Evolutionary conservation across 106 monocot genomes (phyloP).

Genomic region (Hemerocallis citrina): DNA sequence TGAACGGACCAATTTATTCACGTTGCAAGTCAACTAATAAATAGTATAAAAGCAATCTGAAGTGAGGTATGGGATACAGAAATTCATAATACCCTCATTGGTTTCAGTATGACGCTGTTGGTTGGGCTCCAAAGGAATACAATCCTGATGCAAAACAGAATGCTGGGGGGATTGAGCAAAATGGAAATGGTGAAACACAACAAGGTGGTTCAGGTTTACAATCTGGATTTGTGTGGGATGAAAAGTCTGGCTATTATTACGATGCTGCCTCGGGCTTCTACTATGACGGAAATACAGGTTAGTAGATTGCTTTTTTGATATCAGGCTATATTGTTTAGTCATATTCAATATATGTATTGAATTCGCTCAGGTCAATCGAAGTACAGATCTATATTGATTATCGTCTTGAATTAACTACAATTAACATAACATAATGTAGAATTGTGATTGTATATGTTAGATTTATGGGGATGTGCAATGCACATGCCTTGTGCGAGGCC

Average conservation of each 20-base stretch:
- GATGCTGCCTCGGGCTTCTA: slow-evolving; percentile 99
- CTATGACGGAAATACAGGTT: slow-evolving; percentile 97
- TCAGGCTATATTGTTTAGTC: too few relatives aligned
- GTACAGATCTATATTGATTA: too few relatives aligned
- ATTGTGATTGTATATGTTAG: too few relatives aligned
- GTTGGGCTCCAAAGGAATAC: slow-evolving; percentile 98
- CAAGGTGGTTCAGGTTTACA: slow-evolving; percentile 45
- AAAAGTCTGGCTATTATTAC: slow-evolving; percentile 97
- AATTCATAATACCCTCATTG: background rate
- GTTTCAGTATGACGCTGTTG: slow-evolving; percentile 88
- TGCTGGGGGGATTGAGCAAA: slow-evolving; percentile 24
- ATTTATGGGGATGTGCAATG: too few relatives aligned
- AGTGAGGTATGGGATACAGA: background rate
- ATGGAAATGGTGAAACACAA: slow-evolving; percentile 27
- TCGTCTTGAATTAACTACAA: too few relatives aligned
- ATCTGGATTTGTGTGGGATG: slow-evolving; percentile 99
- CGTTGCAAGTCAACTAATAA: background rate
- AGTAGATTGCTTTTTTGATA: background rate
- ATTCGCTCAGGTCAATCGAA: too few relatives aligned
- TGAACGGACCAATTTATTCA: background rate
- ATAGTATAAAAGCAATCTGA: background rate
- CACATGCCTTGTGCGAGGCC: too few relatives aligned
- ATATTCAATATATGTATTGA: too few relatives aligned
- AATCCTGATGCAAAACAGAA: slow-evolving; percentile 74
- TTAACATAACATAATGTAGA: too few relatives aligned